Evolutionary conservation across 164 flowering plant genomes (phyloP).

Genomic region (Berberis thunbergii): DNA sequence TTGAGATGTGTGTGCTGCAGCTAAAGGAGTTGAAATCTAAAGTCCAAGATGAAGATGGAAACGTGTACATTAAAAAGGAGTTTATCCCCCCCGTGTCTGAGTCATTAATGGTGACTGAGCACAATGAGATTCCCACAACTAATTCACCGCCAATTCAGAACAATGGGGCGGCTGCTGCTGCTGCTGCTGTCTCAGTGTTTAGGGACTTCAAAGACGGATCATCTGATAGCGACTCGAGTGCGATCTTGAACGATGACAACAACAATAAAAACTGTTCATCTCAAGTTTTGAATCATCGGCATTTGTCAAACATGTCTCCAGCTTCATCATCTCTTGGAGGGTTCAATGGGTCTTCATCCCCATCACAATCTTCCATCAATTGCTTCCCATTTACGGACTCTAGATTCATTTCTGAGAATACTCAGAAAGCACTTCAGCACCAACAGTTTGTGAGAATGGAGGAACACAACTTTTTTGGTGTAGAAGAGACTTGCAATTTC

Average conservation of each 20-base stretch:
- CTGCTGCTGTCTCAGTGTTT: conserved; percentile 12
- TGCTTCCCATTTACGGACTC: conserved; percentile 33
- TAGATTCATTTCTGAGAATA: not conserved
- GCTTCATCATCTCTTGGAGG: not conserved
- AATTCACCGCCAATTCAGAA: too few species aligned
- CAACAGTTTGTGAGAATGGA: conserved; percentile 67
- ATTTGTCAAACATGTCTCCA: conserved; percentile 7
- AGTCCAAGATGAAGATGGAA: conserved; percentile 14
- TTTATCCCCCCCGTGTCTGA: conserved; percentile 9
- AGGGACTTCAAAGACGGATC: conserved; percentile 56
- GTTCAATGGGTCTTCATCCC: conserved; percentile 8
- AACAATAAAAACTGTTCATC: conserved; percentile 21
- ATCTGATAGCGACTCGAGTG: conserved; percentile 90
- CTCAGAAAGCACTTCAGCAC: conserved; percentile 26
- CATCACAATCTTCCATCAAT: conserved; percentile 14
- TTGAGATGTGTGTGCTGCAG: conserved; percentile 3
- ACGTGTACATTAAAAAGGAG: conserved; percentile 19
- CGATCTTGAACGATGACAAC: conserved; percentile 70
- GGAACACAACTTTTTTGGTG: conserved; percentile 64
- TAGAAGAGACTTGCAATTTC: conserved; percentile 66
- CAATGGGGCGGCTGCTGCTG: not conserved
- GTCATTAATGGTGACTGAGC: conserved; percentile 3
- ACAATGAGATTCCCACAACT: conserved; percentile 6
- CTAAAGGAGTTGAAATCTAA: conserved; percentile 18
- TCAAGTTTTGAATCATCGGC: conserved; percentile 18